phyloP scores from a whole-genome alignment of 2,329 filamentous ascomycete genomes.

The Didymella lethalis region DNA sequence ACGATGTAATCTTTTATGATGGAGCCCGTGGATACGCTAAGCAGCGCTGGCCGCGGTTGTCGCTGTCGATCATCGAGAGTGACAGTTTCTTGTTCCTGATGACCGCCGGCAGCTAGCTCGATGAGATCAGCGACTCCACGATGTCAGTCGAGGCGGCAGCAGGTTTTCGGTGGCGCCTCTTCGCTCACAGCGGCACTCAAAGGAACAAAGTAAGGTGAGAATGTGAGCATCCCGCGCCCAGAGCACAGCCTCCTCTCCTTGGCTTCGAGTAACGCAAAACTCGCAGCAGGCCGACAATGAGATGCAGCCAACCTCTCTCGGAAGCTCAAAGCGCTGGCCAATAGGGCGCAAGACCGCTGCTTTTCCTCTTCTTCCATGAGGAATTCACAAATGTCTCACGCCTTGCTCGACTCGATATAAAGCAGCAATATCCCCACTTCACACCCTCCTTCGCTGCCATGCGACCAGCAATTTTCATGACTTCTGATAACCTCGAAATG shows the following conservation, averaged over 20 bases:
- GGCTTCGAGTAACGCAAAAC: slow-evolving; percentile 7
- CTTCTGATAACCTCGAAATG: slow-evolving; percentile 7
- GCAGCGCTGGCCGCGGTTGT: slow-evolving; percentile 20
- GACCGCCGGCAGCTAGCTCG: slow-evolving; percentile 15
- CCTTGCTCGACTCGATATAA: slow-evolving; percentile 11
- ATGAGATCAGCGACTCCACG: slow-evolving; percentile 4
- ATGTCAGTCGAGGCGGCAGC: neutral
- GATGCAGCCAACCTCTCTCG: slow-evolving; percentile 17
- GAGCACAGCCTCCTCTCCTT: slow-evolving; percentile 17
- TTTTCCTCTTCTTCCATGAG: neutral
- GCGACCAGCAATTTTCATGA: neutral
- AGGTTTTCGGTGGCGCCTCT: neutral
- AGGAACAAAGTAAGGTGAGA: slow-evolving; percentile 7
- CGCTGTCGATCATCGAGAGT: slow-evolving; percentile 19
- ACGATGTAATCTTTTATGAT: neutral
- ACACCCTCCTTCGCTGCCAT: slow-evolving; percentile 8
- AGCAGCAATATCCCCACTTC: slow-evolving; percentile 11
- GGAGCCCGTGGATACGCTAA: slow-evolving; percentile 11
- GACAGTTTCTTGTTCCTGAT: slow-evolving; percentile 22
- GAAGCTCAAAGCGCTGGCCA: slow-evolving; percentile 10
- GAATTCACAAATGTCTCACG: slow-evolving; percentile 8
- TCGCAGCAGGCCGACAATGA: slow-evolving; percentile 1
- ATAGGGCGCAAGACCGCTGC: slow-evolving; percentile 17
- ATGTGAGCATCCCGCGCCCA: slow-evolving; percentile 11
- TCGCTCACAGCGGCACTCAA: slow-evolving; percentile 4